Evolutionary conservation across 805 yeast species (phyloP), one percentile per base, ranked within the genome.

Genomic region (Debaryomyces castellii): DNA sequence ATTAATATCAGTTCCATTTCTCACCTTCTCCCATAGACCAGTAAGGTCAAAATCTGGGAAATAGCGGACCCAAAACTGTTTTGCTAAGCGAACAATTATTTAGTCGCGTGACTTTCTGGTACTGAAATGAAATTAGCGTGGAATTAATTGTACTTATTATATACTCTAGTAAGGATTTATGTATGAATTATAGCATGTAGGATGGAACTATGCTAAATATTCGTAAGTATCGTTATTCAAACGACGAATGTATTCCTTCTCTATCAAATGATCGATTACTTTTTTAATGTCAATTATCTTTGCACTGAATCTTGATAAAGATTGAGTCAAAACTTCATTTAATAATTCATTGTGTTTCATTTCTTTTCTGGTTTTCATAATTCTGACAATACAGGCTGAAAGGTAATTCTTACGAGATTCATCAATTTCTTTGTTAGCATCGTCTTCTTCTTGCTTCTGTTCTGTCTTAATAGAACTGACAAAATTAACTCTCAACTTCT

Each of bases 301-400:
- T 4, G 98, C 97, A 55, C 78, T 81, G 74, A 94, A 92, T 55
- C 98, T 77, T 40, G 81, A 73, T 52, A 83, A 83, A 3, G 96
- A 82, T 62, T 89, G 96, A 49, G 88, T 86, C 56, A 89, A 83
- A 35, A 91, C 92, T 64, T 92, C 98, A 55, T 86, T 88, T 35
- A 90, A 83, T 57, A 92, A 76, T 45, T 83, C 84, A 40, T 84
- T 86, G 62, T 91, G 97, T 52, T 81, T 81, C 56, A 89, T 73
- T 37, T 75, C 76, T 64, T 90, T 87, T 60, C 97, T 79, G 1
- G 97, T 91, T 71, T 92, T 92, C 98, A 92, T 94, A 60, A 92
- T 88, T 58, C 99, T 80, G 33, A 92, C 98, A 67, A 94, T 89
- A 59, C 96, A 88, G 2, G 98, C 97, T 60, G 89, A 88, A 56